A percentile compares a stretch with the other conserved stretches of the same genome.
Evolutionary conservation across 176 grass and related monocot genomes (phyloP).

Genomic region (Oryza rufipogon): DNA sequence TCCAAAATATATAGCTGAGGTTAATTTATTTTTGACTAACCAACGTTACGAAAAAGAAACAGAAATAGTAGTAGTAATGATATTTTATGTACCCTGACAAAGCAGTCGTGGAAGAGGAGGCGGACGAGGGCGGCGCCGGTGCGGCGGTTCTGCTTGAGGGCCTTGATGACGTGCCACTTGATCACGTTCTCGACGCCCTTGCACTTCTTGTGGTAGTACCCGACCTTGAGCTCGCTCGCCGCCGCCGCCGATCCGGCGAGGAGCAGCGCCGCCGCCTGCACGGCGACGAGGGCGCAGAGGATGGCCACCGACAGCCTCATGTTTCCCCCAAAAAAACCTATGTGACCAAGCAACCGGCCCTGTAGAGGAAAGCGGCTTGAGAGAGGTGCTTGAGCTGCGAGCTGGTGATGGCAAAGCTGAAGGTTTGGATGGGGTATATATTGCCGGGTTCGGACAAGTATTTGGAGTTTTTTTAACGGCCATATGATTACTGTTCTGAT

Average conservation of each 20-base stretch:
- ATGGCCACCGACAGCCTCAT: constrained; percentile 49
- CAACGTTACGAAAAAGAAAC: too few species aligned
- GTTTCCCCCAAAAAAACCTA: background rate
- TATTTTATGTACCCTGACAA: constrained; percentile 48
- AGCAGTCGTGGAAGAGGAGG: constrained; percentile 73
- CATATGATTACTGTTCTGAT: background rate
- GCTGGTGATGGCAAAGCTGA: background rate
- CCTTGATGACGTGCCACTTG: constrained; percentile 40
- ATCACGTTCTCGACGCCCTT: constrained; percentile 44
- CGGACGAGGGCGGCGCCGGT: constrained; percentile 59
- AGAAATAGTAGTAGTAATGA: too few species aligned
- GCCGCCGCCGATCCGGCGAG: constrained; percentile 6
- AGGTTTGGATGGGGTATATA: constrained; percentile 35
- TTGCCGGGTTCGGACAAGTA: background rate
- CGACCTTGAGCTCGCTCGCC: constrained; percentile 34
- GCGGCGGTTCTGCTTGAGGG: constrained; percentile 50
- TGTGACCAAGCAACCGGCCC: background rate
- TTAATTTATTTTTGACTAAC: too few species aligned
- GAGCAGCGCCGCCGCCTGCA: constrained; percentile 39
- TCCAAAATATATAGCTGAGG: too few species aligned
- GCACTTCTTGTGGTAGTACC: constrained; percentile 54
- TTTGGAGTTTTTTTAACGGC: background rate
- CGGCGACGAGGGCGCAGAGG: constrained; percentile 26
- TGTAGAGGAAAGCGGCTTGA: background rate
- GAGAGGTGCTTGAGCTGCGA: background rate